Percentiles rank a stretch among this genome's conserved stretches.
Evolutionary conservation across 768 basidiomycete genomes (phyloP).

Genomic region (Trametes coccinea): DNA sequence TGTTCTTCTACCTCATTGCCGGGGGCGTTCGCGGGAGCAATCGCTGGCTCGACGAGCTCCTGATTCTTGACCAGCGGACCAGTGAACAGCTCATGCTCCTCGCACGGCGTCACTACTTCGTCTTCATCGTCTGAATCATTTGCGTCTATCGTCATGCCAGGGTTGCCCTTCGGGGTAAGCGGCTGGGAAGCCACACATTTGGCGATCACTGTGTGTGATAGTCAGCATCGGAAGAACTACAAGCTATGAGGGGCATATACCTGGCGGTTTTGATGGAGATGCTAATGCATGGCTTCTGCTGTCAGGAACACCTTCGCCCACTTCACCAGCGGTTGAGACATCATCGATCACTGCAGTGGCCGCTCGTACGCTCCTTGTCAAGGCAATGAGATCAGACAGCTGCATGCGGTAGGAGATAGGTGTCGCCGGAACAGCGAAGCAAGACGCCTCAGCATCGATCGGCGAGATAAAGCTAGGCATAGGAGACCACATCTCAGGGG

Average conservation of each 20-base stretch:
- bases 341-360: neutral
- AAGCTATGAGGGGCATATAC: too few species aligned
- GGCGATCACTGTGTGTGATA: too few species aligned
- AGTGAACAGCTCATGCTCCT: constrained; percentile 1
- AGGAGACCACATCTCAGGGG: constrained; percentile 3
- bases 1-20: too few species aligned
- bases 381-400: constrained; percentile 15
- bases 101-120: constrained; percentile 15
- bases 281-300: neutral
- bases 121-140: constrained; percentile 15
- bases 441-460: neutral
- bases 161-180: neutral
- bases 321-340: neutral
- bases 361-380: constrained; percentile 17
- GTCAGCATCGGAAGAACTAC: too few species aligned
- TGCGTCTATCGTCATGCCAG: neutral
- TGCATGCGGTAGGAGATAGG: constrained; percentile 23
- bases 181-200: too few species aligned
- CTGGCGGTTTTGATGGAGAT: too few species aligned
- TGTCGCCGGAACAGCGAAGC: neutral
- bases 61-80: neutral
- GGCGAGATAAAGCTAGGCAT: neutral
- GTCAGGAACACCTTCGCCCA: neutral
- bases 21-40: neutral
- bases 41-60: neutral